A percentile compares a stretch with the other conserved stretches of the same genome.
Conservation (phyloP, 805 yeast species). For the Cyberlindnera euphorbiae region DNA sequence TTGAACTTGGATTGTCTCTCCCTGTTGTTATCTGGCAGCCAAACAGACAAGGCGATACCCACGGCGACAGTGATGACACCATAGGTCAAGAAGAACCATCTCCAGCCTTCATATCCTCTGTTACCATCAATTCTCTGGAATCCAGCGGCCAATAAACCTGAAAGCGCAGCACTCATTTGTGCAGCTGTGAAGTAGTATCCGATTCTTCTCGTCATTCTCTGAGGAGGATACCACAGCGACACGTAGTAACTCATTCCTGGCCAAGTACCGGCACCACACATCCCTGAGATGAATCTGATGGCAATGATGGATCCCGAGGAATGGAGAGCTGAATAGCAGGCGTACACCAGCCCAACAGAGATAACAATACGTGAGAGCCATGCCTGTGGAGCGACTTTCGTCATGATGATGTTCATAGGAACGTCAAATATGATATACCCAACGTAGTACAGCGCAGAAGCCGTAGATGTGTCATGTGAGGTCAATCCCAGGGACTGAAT, state of each 20-base stretch:
- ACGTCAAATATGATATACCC: slow-evolving; percentile 82
- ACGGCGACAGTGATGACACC: slow-evolving; percentile 63
- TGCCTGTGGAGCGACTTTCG: slow-evolving; percentile 75
- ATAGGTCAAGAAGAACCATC: slow-evolving; percentile 78
- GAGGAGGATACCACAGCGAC: slow-evolving; percentile 80
- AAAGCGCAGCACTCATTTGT: slow-evolving; percentile 84
- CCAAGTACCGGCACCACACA: slow-evolving; percentile 86
- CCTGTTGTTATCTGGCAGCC: slow-evolving; percentile 65
- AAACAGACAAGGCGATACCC: slow-evolving; percentile 66
- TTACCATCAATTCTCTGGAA: slow-evolving; percentile 77
- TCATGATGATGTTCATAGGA: slow-evolving; percentile 84
- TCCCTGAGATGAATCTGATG: slow-evolving; percentile 64
- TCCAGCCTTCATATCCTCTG: slow-evolving; percentile 75
- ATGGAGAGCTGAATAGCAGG: slow-evolving; percentile 64
- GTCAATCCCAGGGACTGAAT: slow-evolving; percentile 44
- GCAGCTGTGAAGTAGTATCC: slow-evolving; percentile 93
- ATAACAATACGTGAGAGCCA: slow-evolving; percentile 80
- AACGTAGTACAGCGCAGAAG: slow-evolving; percentile 77
- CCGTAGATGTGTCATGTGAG: slow-evolving; percentile 59
- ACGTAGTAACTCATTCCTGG: slow-evolving; percentile 85
- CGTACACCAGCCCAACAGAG: slow-evolving; percentile 70
- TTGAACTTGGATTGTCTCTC: slow-evolving; percentile 13
- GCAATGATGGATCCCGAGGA: slow-evolving; percentile 62
- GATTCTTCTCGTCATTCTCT: slow-evolving; percentile 69
- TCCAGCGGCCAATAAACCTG: slow-evolving; percentile 83